Conservation (phyloP, 1,284 basidiomycete genomes). For the Ustanciosporium gigantosporum region DNA sequence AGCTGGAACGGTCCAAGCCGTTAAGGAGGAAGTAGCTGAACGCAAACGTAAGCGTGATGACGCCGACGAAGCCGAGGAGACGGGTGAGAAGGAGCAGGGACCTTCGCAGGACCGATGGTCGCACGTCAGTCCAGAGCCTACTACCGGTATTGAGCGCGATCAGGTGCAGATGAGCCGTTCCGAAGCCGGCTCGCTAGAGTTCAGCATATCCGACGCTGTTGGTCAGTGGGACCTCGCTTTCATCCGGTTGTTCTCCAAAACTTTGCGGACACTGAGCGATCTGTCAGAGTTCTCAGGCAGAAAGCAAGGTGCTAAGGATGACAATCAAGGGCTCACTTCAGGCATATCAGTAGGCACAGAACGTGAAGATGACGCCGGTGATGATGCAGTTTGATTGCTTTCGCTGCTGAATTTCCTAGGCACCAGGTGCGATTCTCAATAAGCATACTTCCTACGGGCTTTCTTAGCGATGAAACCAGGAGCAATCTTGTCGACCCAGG, state of each 20-base stretch:
- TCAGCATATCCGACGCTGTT: constrained; percentile 20
- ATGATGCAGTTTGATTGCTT: too few relatives aligned
- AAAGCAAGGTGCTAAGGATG: too few relatives aligned
- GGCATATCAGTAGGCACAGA: not conserved
- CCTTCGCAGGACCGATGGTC: not conserved
- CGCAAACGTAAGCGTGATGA: constrained; percentile 22
- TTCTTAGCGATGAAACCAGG: constrained; percentile 15
- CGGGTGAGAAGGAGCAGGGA: not conserved
- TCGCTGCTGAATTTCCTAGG: too few relatives aligned
- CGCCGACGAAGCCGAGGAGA: constrained; percentile 5
- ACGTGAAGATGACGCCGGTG: not conserved
- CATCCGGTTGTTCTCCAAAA: constrained; percentile 30
- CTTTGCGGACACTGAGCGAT: constrained; percentile 38
- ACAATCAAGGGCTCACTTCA: not conserved
- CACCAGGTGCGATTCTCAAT: too few relatives aligned
- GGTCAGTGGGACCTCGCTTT: constrained; percentile 41
- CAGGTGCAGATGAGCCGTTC: constrained; percentile 16
- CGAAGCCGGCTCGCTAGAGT: constrained; percentile 25
- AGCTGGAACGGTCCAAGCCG: constrained; percentile 15
- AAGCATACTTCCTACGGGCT: constrained; percentile 34
- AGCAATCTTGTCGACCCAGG: constrained; percentile 28
- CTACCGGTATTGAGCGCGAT: too few relatives aligned
- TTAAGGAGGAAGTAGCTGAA: not conserved
- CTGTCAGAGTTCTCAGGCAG: constrained; percentile 9
- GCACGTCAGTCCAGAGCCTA: too few relatives aligned